Base-by-base conservation (phyloP, 2,329 filamentous ascomycete genomes). In the Colletotrichum tamarilloi region DNA sequence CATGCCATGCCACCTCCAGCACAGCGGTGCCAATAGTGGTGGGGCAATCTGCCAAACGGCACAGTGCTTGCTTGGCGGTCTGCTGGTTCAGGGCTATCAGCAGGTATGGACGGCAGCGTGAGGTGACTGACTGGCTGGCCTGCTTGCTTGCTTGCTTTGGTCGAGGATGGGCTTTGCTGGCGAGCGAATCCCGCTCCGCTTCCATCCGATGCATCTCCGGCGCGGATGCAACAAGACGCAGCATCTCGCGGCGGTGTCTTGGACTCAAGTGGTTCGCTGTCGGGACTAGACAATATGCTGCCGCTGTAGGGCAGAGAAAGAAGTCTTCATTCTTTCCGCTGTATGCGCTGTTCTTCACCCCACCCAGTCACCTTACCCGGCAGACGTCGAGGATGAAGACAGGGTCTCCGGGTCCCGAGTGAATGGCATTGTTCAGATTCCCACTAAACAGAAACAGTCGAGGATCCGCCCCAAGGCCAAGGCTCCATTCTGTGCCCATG, bases 41-140 rank as follows among this genome's bases (percentile, higher is more conserved):
- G 68, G 63, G 52, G 24, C 64, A 49, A 52, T 38, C 69, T 68
- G 69, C 38, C 69, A 63, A 42, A 64, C 58, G 56, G 42, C 69
- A 68, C 52, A 59, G 35, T 63, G 65, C 65, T 63, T 24, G 46
- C 46, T 65, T 46, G 49, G 67, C 52, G 30, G 38, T 63, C 53
- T 35, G 28, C 30, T 38, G 26, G 22, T 19, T 49, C 57, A n/a
- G 9, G 9, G 12, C 35, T 42, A 16, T 14, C 35, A 42, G 35
- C 14, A 42, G 35, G 35, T 42, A 42, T 14, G 5, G 35, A 42
- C 35, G 16, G 12, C 12, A 42, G 35, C 35, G 35, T 42, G 35
- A 42, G 35, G 35, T 16, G 35, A 42, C 35, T 38, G 35, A 16
- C 35, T 38, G n/a, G 7, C 24, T 42, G 4, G 9, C 42, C 5